phyloP scores from a whole-genome alignment of 495 filamentous ascomycete genomes.

The Bombardia bombarda region DNA sequence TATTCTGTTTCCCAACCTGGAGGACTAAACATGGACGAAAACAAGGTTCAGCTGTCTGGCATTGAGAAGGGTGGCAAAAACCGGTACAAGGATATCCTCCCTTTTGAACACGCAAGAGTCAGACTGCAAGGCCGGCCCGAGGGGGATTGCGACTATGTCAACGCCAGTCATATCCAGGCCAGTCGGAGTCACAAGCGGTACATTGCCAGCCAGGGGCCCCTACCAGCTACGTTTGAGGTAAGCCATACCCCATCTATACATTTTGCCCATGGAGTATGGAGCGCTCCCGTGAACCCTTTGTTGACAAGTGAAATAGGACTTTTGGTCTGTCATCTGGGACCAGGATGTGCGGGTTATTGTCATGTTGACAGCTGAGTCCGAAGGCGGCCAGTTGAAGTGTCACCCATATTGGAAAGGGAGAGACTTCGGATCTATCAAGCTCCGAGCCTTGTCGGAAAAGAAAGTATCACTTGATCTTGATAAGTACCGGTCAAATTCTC shows the following conservation, averaged over 20 bases:
- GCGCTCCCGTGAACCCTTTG: too few species aligned
- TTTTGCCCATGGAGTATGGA: not conserved
- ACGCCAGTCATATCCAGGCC: conserved; percentile 79
- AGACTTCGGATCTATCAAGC: conserved; percentile 70
- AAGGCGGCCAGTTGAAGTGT: conserved; percentile 91
- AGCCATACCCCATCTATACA: conserved; percentile 24
- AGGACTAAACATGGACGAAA: not conserved
- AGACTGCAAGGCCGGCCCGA: conserved; percentile 59
- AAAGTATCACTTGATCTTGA: conserved; percentile 66
- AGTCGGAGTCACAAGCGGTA: conserved; percentile 77
- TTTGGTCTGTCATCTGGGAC: conserved; percentile 97
- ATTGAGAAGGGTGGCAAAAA: conserved; percentile 95
- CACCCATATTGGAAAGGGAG: conserved; percentile 86
- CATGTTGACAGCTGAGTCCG: conserved; percentile 91
- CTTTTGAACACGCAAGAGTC: conserved; percentile 90
- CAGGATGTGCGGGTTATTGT: conserved; percentile 91
- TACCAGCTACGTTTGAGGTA: conserved; percentile 88
- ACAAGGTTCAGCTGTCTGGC: conserved; percentile 59
- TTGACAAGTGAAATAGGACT: conserved; percentile 66
- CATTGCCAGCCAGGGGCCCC: conserved; percentile 90
- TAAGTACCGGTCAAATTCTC: conserved; percentile 30
- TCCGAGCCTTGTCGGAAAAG: conserved; percentile 73
- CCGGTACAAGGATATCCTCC: conserved; percentile 94
- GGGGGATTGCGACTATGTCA: conserved; percentile 90
- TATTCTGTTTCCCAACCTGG: conserved; percentile 51